Base-by-base conservation (phyloP, 1,284 basidiomycete species). In the Malassezia slooffiae region DNA sequence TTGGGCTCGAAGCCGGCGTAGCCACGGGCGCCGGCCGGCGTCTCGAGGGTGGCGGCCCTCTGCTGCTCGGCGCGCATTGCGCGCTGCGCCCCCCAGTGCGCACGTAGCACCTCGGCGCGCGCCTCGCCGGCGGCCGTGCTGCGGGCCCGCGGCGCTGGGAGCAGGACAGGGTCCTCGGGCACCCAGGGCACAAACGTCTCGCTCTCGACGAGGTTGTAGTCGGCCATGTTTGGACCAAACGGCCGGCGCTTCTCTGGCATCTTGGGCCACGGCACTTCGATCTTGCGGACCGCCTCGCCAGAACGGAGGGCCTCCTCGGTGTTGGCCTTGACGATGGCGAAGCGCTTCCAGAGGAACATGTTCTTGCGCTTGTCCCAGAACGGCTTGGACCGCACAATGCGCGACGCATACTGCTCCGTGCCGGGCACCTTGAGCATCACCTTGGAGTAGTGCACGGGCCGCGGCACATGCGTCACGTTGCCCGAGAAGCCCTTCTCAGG, bases 371-470 rank as follows among this genome's bases (percentile, higher is more conserved):
- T 52, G 47, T 63, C 50, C 38, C 47, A 67, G 12, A 43, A 51
- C 23, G 55, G 51, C 30, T 54, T 50, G 11, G 57, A 57, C 10
- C 56, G 52, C 2, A 55, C 55, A 20, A 67, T 51, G 8, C 63
- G 52, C 13, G 56, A 54, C 11, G 63, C 63, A 32, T 46, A 67
- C 28, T 26, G 42, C 41, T 63, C 54, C 12, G 57, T 40, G 36
- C 55, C 55, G 4, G 62, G 62, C n/a, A 68, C 51, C 41, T 62
- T 64, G 50, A 68, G 61, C 57, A 55, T 54, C 35, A 68, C 48
- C 34, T 68, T 66, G n/a, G 60, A 62, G 49, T 69, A 69, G 52
- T 67, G 64, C 5, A 69, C 52, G 22, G 66, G 60, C 21, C 60
- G 54, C 4, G 60, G 56, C 21, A 68, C 47, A 19, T 54, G 45